phyloP scores from a whole-genome alignment of 1,284 basidiomycete genomes.

The Porogramme epimiltina region DNA sequence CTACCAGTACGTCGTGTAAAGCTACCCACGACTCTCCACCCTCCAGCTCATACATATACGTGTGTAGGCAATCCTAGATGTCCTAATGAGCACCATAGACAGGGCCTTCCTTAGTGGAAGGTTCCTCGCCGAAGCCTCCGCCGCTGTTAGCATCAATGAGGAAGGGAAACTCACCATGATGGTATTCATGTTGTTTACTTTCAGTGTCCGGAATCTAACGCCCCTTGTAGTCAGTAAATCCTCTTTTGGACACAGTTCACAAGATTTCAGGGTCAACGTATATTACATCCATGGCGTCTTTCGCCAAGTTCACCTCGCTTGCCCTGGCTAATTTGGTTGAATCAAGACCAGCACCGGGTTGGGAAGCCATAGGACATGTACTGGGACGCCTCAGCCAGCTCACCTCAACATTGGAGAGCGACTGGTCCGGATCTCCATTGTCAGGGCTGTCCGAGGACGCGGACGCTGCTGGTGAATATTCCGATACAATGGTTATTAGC shows the following conservation, averaged over 20 bases:
- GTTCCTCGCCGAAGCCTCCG: constrained; percentile 6
- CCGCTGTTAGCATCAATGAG: background rate
- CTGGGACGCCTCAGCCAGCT: constrained; percentile 42
- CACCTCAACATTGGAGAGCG: constrained; percentile 45
- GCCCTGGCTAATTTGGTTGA: constrained; percentile 50
- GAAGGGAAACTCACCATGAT: constrained; percentile 3
- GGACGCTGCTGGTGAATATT: constrained; percentile 6
- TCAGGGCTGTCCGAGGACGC: constrained; percentile 35
- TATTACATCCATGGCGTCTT: constrained; percentile 50
- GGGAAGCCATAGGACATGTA: constrained; percentile 44
- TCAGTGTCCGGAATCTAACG: background rate
- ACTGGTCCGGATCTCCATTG: constrained; percentile 54
- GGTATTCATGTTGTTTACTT: background rate
- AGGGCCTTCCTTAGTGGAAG: constrained; percentile 13
- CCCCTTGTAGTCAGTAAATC: constrained; percentile 28
- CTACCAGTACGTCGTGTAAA: constrained; percentile 39
- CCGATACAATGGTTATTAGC: no score
- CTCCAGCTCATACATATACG: background rate
- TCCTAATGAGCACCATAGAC: constrained; percentile 49
- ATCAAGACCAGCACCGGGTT: constrained; percentile 45
- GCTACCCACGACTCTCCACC: background rate
- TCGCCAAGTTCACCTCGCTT: constrained; percentile 54
- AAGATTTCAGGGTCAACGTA: constrained; percentile 43
- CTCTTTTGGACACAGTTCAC: constrained; percentile 38
- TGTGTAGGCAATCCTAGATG: constrained; percentile 35